Base-by-base conservation (phyloP, 805 yeast genomes). In the Candida montana region DNA sequence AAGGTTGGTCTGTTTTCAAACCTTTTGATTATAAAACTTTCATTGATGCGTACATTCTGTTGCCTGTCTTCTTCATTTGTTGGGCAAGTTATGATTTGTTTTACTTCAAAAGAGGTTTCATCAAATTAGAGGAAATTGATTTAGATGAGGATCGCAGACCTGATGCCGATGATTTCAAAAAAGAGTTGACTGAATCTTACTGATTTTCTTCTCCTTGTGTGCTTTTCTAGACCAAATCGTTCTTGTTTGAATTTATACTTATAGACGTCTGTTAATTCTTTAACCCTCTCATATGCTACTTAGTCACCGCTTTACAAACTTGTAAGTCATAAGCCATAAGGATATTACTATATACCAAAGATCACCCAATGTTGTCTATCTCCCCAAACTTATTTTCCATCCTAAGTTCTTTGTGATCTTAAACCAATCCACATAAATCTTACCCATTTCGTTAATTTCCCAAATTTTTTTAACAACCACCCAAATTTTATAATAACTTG, bases 21-120 rank as follows among this genome's bases (percentile, higher is more conserved):
- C 77, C 77, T 1, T 73, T 73, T 44, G 63, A 65, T 34, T 74
- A 72, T 50, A 70, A 71, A 18, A 63, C 53, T 49, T 75, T 75
- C 50, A 68, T 75, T 39, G 88, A 81, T 56, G 75, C 81, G 4
- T 82, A 82, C 53, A 73, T 82, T 45, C 56, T 82, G 52, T 50
- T 82, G 12, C 86, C 88, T 1, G 61, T 79, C 13, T 80, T 77
- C 47, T 63, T 68, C 21, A 50, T 79, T 47, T 35, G 66, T 53
- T 62, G 71, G 68, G 46, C 69, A 55, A 54, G 42, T 62, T 51
- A 59, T 65, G 53, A 55, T 64, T 33, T 72, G 68, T 32, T 62
- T 61, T 42, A 69, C n/a, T 59, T 68, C 46, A 67, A 69, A 47
- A 53, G 54, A 33, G 53, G 55, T 1, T 64, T 74, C 15, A 67